Evolutionary conservation across 225 moss, liverwort and hornwort species (phyloP).

Genomic region (Straminergon stramineum): DNA sequence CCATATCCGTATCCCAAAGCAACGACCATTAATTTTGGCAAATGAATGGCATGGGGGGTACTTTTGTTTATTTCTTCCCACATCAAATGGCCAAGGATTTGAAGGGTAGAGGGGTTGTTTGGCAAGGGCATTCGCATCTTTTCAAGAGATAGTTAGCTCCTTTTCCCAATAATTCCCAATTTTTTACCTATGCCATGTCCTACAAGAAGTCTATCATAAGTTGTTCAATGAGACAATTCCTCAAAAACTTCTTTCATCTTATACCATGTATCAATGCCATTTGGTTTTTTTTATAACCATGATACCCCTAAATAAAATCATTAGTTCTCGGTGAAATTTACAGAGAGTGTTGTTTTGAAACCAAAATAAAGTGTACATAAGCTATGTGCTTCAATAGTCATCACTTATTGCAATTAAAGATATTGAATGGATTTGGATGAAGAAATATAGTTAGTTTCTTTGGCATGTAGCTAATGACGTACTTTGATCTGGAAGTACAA

Average conservation of each 20-base stretch:
- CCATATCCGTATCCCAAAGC: too few relatives aligned
- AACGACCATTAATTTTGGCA: too few relatives aligned
- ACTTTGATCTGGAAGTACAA: neutral
- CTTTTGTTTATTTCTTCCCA: too few relatives aligned
- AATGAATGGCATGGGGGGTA: too few relatives aligned
- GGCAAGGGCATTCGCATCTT: too few relatives aligned
- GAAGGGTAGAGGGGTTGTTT: too few relatives aligned
- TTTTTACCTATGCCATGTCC: too few relatives aligned
- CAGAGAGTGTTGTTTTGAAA: neutral
- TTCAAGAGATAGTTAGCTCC: too few relatives aligned
- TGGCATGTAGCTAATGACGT: accelerated
- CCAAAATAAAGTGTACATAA: neutral
- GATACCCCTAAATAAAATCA: accelerated
- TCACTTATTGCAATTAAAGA: too few relatives aligned
- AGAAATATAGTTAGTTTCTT: neutral
- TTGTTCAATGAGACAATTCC: neutral
- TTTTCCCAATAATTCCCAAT: accelerated
- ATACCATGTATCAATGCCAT: too few relatives aligned
- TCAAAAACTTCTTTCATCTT: neutral
- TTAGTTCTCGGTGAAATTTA: neutral
- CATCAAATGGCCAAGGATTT: too few relatives aligned
- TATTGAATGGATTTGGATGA: neutral
- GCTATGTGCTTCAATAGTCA: accelerated
- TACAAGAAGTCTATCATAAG: neutral
- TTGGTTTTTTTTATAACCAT: accelerated